phyloP scores from a whole-genome alignment of 1,284 basidiomycete genomes.

The Cryptococcus wingfieldii region DNA sequence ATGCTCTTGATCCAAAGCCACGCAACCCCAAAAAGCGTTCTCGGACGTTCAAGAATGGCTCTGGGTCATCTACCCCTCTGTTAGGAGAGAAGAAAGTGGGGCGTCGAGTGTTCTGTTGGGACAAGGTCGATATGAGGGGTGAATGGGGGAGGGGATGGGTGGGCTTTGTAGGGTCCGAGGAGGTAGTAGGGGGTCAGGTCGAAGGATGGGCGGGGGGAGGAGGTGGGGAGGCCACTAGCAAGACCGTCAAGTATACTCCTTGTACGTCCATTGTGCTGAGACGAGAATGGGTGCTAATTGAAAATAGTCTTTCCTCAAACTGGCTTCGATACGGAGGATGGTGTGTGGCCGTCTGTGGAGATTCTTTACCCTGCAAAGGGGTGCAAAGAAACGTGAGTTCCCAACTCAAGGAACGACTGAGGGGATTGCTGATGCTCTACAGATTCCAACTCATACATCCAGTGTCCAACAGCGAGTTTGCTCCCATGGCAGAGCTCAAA shows the following conservation, averaged over 20 bases:
- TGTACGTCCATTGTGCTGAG: conserved; percentile 22
- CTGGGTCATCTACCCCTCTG: conserved; percentile 6
- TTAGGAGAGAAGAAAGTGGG: conserved; percentile 18
- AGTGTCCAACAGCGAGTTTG: conserved; percentile 45
- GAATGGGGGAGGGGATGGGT: conserved; percentile 40
- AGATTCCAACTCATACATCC: conserved; percentile 48
- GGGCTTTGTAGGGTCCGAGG: conserved; percentile 37
- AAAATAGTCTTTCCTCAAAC: conserved; percentile 34
- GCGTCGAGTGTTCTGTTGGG: conserved; percentile 27
- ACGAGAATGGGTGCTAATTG: not conserved
- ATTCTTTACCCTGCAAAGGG: conserved; percentile 48
- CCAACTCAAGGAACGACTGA: not conserved
- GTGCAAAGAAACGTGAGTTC: conserved; percentile 41
- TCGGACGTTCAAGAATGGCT: not conserved
- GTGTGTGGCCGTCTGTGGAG: conserved; percentile 41
- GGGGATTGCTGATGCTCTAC: not conserved
- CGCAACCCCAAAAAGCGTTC: conserved; percentile 10
- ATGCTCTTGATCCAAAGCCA: conserved; percentile 15
- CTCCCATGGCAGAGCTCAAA: conserved; percentile 49
- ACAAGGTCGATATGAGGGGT: conserved; percentile 32
- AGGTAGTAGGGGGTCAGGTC: conserved; percentile 27
- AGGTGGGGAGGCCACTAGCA: conserved; percentile 11
- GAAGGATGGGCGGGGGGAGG: conserved; percentile 29
- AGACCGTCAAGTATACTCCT: conserved; percentile 29
- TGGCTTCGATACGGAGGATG: conserved; percentile 38